Evolutionary conservation across 1,284 basidiomycete species (phyloP).

Genomic region (Amylostereum areolatum): DNA sequence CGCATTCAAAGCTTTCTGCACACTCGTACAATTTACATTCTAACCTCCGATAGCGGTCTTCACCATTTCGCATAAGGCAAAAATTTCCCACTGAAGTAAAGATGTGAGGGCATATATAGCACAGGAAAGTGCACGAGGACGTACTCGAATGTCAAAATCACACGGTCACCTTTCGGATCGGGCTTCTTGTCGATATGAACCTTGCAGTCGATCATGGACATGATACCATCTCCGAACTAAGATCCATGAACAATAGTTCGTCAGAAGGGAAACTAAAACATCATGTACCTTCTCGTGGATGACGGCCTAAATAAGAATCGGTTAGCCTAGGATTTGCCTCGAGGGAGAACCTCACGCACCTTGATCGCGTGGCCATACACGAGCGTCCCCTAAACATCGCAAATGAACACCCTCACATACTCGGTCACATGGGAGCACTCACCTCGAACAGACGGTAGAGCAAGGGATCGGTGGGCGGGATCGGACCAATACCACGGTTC

Average conservation of each 20-base stretch:
- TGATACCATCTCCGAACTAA: constrained; percentile 86
- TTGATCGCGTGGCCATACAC: constrained; percentile 83
- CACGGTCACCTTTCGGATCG: constrained; percentile 80
- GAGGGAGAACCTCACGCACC: constrained; percentile 27
- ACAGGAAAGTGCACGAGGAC: constrained; percentile 24
- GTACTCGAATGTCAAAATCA: constrained; percentile 79
- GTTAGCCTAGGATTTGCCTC: constrained; percentile 1
- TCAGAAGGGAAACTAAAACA: not conserved
- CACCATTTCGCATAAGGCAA: constrained; percentile 67
- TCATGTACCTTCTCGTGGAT: constrained; percentile 75
- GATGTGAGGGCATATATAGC: not conserved
- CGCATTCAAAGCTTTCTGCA: no score
- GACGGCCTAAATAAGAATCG: constrained; percentile 45
- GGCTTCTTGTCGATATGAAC: constrained; percentile 68
- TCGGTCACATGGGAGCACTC: constrained; percentile 7
- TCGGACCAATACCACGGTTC: constrained; percentile 59
- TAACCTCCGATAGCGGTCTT: constrained; percentile 4
- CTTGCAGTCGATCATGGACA: constrained; percentile 87
- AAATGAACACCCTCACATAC: not conserved
- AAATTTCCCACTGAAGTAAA: constrained; percentile 56
- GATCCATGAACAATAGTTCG: not conserved
- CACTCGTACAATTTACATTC: no score
- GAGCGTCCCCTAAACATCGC: constrained; percentile 48
- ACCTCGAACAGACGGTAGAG: constrained; percentile 86
- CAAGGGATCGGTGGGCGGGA: constrained; percentile 75